Evolutionary conservation across 371 early-diverging fungal species (phyloP), one percentile per base, ranked within the genome.

Genomic region (Mucor indicus): DNA sequence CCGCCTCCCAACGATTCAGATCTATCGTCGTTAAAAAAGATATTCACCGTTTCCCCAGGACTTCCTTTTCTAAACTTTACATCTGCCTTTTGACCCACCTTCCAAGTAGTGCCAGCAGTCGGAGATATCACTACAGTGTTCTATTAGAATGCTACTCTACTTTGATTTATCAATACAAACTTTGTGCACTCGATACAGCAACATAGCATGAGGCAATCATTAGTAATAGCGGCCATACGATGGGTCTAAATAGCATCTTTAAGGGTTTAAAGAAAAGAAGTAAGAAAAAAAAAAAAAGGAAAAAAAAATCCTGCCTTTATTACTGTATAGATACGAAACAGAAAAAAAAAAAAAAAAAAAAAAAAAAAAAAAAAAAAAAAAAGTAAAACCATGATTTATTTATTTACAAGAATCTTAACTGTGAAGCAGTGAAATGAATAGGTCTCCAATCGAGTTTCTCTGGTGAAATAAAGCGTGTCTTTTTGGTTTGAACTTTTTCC

Each of bases 391-490:
- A 27, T 5, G 5, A 11, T 27, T 27, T 27, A 27, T 27, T 17
- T 47, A 47, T 36, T 63, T 78, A 86, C 29, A 89, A 57, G 55
- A 81, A 90, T 19, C 89, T 80, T 27, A 90, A 67, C 55, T 92
- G 90, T 5, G 87, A 82, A 21, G 87, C 80, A 7, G 88, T 79
- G 57, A 89, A 89, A 50, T 83, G 80, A 42, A 87, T 80, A 10
- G 93, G 93, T 48, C 81, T 84, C 93, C 92, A 92, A 47, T 81
- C 69, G 22, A 90, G 58, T 30, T 84, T 86, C 31, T 70, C 69
- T 12, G 95, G 81, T 27, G 93, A 92, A 44, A 98, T 92, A 33
- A 64, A 68, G 2, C 89, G 75, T 49, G 72, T 79, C 50, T 84
- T 82, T 66, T 89, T 86, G 53, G 79, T 73, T 58, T 85, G 81